Percentiles rank a stretch among this genome's conserved stretches.
phyloP scores from a whole-genome alignment of 2,329 filamentous ascomycete genomes.

The Aspergillus ochraceoroseus region DNA sequence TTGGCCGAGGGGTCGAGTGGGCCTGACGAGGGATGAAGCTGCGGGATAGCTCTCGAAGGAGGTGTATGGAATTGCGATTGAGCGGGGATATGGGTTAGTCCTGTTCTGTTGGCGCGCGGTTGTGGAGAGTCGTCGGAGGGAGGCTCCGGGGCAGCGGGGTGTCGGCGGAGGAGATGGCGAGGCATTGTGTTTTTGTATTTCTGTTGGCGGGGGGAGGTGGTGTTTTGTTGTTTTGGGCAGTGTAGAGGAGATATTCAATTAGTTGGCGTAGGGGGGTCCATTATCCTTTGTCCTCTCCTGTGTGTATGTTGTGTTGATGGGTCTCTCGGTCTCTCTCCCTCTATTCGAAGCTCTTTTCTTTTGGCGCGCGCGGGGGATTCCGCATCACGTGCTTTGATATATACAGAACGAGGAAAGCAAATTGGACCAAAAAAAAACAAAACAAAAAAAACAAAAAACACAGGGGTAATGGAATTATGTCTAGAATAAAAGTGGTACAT shows the following conservation, averaged over 20 bases:
- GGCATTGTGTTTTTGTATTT: conserved; percentile 18
- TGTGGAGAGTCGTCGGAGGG: conserved; percentile 14
- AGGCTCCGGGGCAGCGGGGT: conserved; percentile 10
- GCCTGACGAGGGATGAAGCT: conserved; percentile 27
- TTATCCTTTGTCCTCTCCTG: not conserved
- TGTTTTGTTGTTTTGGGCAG: not conserved
- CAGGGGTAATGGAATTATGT: not conserved
- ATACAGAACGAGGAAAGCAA: not conserved
- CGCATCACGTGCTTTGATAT: conserved; percentile 8
- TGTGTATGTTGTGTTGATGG: not conserved
- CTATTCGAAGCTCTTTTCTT: not conserved
- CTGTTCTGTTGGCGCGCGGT: conserved; percentile 9
- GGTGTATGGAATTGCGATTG: conserved; percentile 33
- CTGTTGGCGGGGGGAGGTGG: too few relatives aligned
- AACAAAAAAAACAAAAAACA: not conserved
- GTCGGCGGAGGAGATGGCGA: conserved; percentile 21
- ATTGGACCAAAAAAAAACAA: not conserved
- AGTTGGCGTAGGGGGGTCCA: not conserved
- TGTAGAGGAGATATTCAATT: not conserved
- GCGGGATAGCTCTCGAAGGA: conserved; percentile 28
- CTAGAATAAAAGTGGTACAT: not conserved
- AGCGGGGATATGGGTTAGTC: conserved; percentile 13
- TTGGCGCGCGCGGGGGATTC: conserved; percentile 9
- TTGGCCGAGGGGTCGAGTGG: conserved; percentile 17
- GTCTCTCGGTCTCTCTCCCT: not conserved